Conservation (phyloP, 208 protist species). For the Trypanosoma grayi region DNA sequence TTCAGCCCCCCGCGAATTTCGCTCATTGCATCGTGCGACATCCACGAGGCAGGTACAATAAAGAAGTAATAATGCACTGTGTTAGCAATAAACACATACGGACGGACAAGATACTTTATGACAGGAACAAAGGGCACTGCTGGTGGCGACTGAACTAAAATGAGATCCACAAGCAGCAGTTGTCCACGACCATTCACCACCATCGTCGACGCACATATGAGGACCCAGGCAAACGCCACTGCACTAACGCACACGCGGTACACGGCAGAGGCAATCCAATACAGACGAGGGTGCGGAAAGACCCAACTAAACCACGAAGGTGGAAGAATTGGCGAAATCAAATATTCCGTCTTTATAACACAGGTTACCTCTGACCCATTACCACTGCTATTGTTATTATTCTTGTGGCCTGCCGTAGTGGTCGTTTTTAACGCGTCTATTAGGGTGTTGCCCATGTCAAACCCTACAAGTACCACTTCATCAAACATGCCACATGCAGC, state of each 20-base stretch:
- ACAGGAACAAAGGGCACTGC: slow-evolving; percentile 79
- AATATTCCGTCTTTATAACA: slow-evolving; percentile 32
- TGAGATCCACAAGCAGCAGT: slow-evolving; percentile 58
- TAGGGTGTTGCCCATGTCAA: slow-evolving; percentile 69
- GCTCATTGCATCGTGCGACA: slow-evolving; percentile 47
- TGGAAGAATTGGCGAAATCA: slow-evolving; percentile 34
- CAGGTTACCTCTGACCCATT: background rate
- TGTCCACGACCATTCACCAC: slow-evolving; percentile 73
- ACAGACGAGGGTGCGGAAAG: slow-evolving; percentile 41
- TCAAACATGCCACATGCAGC: slow-evolving; percentile 66
- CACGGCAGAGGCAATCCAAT: slow-evolving; percentile 57
- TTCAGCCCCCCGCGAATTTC: slow-evolving; percentile 49
- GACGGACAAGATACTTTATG: slow-evolving; percentile 65
- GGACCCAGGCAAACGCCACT: slow-evolving; percentile 40
- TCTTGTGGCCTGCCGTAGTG: background rate
- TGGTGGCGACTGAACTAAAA: slow-evolving; percentile 82
- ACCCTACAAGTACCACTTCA: slow-evolving; percentile 70
- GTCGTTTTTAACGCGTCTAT: slow-evolving; percentile 47
- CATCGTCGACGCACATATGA: slow-evolving; percentile 48
- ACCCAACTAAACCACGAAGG: slow-evolving; percentile 61
- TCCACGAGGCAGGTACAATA: slow-evolving; percentile 67
- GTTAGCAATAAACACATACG: slow-evolving; percentile 55
- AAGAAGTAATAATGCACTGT: slow-evolving; percentile 66
- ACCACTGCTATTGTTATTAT: background rate
- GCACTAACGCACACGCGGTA: slow-evolving; percentile 47